Evolutionary conservation across 371 early-diverging fungal species (phyloP).

Genomic region (Fennellomyces sp.): DNA sequence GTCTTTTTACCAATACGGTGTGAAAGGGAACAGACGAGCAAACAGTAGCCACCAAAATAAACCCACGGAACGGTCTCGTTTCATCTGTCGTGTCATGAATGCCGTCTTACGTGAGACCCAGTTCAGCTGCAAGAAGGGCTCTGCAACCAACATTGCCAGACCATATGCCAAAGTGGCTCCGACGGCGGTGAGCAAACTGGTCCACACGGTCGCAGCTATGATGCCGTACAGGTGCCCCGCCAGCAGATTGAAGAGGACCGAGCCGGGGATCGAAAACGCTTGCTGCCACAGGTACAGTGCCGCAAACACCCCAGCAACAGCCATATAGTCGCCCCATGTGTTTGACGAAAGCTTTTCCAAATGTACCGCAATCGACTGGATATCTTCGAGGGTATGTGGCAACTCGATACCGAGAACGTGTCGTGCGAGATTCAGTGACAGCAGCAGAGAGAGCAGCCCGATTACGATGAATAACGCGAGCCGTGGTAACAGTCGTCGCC

Average conservation of each 20-base stretch:
- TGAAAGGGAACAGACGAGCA: slow-evolving; percentile 48
- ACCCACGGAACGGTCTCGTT: slow-evolving; percentile 28
- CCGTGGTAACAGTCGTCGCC: slow-evolving; percentile 26
- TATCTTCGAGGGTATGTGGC: slow-evolving; percentile 43
- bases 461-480: slow-evolving; percentile 32
- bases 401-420: slow-evolving; percentile 36
- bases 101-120: slow-evolving; percentile 41
- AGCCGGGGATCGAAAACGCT: slow-evolving; percentile 53
- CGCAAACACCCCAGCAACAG: slow-evolving; percentile 42
- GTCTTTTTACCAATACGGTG: slow-evolving; percentile 47
- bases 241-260: slow-evolving; percentile 46
- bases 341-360: slow-evolving; percentile 31
- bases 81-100: slow-evolving; percentile 34
- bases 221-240: slow-evolving; percentile 50
- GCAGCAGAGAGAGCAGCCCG: slow-evolving; percentile 33
- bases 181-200: slow-evolving; percentile 42
- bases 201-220: slow-evolving; percentile 34
- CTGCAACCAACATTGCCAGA: slow-evolving; percentile 39
- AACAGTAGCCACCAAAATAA: slow-evolving; percentile 56
- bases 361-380: slow-evolving; percentile 37
- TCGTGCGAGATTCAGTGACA: slow-evolving; percentile 41
- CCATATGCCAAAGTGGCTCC: slow-evolving; percentile 52
- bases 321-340: slow-evolving; percentile 35
- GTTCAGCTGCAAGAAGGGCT: slow-evolving; percentile 46
- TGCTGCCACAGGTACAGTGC: slow-evolving; percentile 56